Percentiles rank a stretch among this genome's conserved stretches.
phyloP scores from a whole-genome alignment of 768 basidiomycete genomes.

The Mycena maculata region DNA sequence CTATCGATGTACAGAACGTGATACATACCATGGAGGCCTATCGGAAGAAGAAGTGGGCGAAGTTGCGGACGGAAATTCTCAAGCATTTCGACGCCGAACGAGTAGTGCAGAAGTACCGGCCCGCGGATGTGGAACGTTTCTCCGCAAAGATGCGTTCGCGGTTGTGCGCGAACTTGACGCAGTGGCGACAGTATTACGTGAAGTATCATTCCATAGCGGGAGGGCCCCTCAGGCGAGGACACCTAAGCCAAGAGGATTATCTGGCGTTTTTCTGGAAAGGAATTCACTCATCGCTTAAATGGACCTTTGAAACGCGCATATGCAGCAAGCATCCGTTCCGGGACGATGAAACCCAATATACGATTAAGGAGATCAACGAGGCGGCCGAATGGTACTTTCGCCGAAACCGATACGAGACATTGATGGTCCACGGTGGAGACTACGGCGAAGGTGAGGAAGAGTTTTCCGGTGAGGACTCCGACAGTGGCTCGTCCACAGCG shows the following conservation, averaged over 20 bases:
- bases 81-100: constrained; percentile 19
- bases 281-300: neutral
- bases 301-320: neutral
- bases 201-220: constrained; percentile 24
- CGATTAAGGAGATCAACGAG: neutral
- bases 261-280: constrained; percentile 24
- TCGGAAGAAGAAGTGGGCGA: constrained; percentile 3
- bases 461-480: constrained; percentile 4
- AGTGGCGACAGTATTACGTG: constrained; percentile 21
- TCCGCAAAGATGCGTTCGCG: neutral
- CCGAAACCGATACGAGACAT: neutral
- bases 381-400: constrained; percentile 21
- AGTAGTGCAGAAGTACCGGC: neutral
- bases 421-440: constrained; percentile 6
- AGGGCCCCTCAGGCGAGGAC: neutral
- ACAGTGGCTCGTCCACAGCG: neutral
- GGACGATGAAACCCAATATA: neutral
- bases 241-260: neutral
- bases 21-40: constrained; percentile 24
- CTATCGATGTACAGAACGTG: constrained; percentile 25
- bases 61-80: constrained; percentile 12
- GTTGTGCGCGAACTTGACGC: neutral
- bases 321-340: neutral
- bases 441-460: constrained; percentile 6
- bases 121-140: neutral